phyloP scores from a whole-genome alignment of 2,329 filamentous ascomycete species.

The Botrytis fragariae region DNA sequence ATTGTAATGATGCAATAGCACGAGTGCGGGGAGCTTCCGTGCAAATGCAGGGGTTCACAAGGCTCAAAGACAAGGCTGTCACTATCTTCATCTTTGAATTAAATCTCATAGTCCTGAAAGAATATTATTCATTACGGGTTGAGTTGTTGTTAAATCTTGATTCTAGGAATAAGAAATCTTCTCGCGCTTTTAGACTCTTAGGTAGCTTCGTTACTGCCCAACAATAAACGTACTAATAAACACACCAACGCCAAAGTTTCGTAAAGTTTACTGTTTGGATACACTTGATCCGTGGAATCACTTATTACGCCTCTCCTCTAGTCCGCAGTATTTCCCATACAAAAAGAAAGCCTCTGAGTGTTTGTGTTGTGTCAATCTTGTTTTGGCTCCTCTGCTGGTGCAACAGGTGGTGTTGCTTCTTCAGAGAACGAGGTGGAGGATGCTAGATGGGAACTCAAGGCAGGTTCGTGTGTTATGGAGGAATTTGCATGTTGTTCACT shows the following conservation, averaged over 20 bases:
- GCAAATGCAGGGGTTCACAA: conserved; percentile 17
- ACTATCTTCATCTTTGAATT: neutral
- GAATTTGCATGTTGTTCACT: conserved; percentile 34
- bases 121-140: neutral
- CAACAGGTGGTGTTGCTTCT: conserved; percentile 19
- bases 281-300: conserved; percentile 7
- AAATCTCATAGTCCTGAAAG: neutral
- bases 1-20: conserved; percentile 18
- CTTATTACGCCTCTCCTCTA: conserved; percentile 11
- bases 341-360: neutral
- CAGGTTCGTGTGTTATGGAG: conserved; percentile 36
- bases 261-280: conserved; percentile 14
- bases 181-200: neutral
- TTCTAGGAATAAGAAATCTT: conserved; percentile 15
- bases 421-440: conserved; percentile 37
- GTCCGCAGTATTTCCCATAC: conserved; percentile 2
- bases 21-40: conserved; percentile 5
- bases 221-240: neutral
- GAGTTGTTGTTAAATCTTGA: neutral
- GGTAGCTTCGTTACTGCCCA: conserved; percentile 11
- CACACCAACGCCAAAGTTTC: conserved; percentile 2
- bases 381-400: conserved; percentile 22
- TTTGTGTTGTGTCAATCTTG: conserved; percentile 21
- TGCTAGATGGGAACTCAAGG: conserved; percentile 35
- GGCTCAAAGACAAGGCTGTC: conserved; percentile 17